Conservation (phyloP, 1,284 basidiomycete genomes). For the Trametes pubescens region DNA sequence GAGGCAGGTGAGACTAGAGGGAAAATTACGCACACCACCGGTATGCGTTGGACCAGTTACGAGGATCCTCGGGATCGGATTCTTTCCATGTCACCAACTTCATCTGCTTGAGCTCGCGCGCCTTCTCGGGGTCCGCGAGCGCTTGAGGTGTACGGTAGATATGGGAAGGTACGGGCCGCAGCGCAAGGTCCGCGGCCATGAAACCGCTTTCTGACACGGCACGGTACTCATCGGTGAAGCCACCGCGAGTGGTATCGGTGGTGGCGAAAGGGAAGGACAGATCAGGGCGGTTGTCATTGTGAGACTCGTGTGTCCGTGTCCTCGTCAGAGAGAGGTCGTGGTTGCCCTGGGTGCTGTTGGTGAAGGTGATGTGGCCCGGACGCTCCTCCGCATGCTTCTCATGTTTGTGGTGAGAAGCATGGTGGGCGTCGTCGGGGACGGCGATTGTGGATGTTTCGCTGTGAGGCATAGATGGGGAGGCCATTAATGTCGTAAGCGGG, state of each 20-base stretch:
- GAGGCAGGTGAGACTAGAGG: constrained; percentile 43
- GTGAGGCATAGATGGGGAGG: constrained; percentile 32
- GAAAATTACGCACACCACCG: constrained; percentile 55
- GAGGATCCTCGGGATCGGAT: constrained; percentile 68
- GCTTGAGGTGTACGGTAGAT: constrained; percentile 37
- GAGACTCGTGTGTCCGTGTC: constrained; percentile 33
- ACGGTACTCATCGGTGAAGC: constrained; percentile 47
- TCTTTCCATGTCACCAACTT: constrained; percentile 45
- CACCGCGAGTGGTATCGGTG: constrained; percentile 40
- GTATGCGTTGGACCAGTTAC: constrained; percentile 59
- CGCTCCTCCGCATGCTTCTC: constrained; percentile 16
- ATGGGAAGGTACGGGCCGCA: constrained; percentile 43
- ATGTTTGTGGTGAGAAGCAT: constrained; percentile 12
- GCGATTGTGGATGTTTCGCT: constrained; percentile 40
- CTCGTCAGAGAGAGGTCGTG: constrained; percentile 29
- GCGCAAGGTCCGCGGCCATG: constrained; percentile 38
- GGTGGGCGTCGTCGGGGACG: constrained; percentile 31
- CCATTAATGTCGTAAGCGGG: constrained; percentile 28
- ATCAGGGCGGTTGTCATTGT: constrained; percentile 41
- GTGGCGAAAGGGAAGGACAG: constrained; percentile 45
- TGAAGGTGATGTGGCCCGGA: constrained; percentile 27
- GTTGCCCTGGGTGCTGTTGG: constrained; percentile 17
- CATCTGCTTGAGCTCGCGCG: constrained; percentile 40
- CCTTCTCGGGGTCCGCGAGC: constrained; percentile 46
- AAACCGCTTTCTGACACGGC: constrained; percentile 39